phyloP scores from a whole-genome alignment of 768 basidiomycete species.

The Amanita pseudoporphyria region DNA sequence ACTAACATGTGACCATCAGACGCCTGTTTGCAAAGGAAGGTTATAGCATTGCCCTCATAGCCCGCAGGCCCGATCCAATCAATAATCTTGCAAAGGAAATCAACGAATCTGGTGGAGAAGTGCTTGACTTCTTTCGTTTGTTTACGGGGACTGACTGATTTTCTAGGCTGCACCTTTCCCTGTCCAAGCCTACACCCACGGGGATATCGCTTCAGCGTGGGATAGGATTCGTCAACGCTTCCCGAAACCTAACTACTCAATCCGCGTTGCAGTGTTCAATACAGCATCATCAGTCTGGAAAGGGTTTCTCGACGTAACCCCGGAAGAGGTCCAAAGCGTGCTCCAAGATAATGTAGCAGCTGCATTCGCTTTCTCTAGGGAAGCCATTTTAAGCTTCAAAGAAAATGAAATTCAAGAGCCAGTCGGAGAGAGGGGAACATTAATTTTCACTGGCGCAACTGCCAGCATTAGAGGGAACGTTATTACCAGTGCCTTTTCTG shows the following conservation, averaged over 20 bases:
- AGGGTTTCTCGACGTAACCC: conserved; percentile 54
- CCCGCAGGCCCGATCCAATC: conserved; percentile 45
- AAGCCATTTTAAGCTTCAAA: conserved; percentile 50
- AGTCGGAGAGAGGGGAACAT: conserved; percentile 47
- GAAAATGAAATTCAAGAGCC: conserved; percentile 39
- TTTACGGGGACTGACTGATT: background rate
- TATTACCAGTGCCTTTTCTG: conserved; percentile 51
- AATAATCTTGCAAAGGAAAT: conserved; percentile 45
- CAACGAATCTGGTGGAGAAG: conserved; percentile 48
- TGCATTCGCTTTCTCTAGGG: conserved; percentile 55
- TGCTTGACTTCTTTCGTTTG: conserved; percentile 15
- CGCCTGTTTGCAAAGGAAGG: conserved; percentile 53
- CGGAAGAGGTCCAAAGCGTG: conserved; percentile 42
- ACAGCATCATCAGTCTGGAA: conserved; percentile 50
- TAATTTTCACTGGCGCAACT: conserved; percentile 71
- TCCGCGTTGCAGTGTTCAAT: conserved; percentile 61
- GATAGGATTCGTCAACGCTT: conserved; percentile 33
- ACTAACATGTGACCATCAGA: conserved; percentile 20
- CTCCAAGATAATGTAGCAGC: conserved; percentile 45
- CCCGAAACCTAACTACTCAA: conserved; percentile 35
- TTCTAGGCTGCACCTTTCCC: conserved; percentile 48
- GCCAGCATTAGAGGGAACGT: conserved; percentile 55
- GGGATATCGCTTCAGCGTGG: conserved; percentile 43
- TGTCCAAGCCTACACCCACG: conserved; percentile 37
- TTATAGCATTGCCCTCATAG: conserved; percentile 58